Base-by-base conservation (phyloP, 148 eudicot species). In the Chenopodium quinoa region DNA sequence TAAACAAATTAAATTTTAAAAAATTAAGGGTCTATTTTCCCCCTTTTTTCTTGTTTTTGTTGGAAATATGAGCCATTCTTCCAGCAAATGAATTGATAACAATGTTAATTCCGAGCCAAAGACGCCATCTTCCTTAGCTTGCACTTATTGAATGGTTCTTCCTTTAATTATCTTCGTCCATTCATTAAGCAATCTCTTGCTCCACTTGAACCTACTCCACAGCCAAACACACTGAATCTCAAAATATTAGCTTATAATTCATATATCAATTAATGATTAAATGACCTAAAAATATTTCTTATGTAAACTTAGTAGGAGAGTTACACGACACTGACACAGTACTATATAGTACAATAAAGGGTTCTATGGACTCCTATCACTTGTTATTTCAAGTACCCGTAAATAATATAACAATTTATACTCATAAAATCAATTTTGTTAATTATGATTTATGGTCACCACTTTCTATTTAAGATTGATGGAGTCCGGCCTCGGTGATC, bases 141-240 rank as follows among this genome's bases (percentile, higher is more conserved):
- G 79, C 79, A 67, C 77, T 75, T 82, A 80, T 79, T 47, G 32
- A 4, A 58, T 67, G 17, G 44, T 19, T 78, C 22, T 66, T 56
- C 40, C 29, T 75, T 34, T 60, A 13, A 25, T 69, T 22, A 44
- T 81, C 69, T 76, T 79, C 76, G 82, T 13, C 79, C 23, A 40
- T 80, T 86, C 75, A 66, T 69, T 74, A 71, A 71, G 79, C 34
- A 81, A 71, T 77, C 65, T 71, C 40, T 64, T 83, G 50, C 64
- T 63, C 80, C 86, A 79, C 64, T 50, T 83, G 86, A 85, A 84
- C 85, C 92, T 91, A 91, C 86, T 92, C 97, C 83, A 90, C 94
- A 81, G 92, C 86, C 89, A 92, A 84, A 71, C 97, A 92, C 81
- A 86, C 97, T 91, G 90, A 83, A 82, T 76, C 80, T 46, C 66